Evolutionary conservation across 2,329 filamentous ascomycete genomes (phyloP).

Genomic region (Beauveria sp.): DNA sequence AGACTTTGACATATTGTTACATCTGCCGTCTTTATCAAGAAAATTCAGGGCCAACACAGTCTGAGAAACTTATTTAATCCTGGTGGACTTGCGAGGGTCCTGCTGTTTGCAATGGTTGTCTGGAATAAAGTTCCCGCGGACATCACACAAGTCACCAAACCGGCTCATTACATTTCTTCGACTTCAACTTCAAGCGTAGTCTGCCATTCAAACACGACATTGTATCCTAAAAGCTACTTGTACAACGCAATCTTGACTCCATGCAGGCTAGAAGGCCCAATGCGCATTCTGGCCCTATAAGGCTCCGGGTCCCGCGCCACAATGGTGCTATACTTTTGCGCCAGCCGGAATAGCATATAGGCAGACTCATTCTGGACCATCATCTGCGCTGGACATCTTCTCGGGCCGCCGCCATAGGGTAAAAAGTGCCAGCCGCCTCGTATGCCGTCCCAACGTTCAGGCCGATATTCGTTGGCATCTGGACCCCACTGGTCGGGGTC

Average conservation of each 20-base stretch:
- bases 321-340: constrained; percentile 18
- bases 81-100: too few relatives aligned
- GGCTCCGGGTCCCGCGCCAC: constrained; percentile 4
- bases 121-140: too few relatives aligned
- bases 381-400: constrained; percentile 20
- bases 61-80: too few relatives aligned
- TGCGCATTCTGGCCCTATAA: neutral
- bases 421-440: constrained; percentile 19
- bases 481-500: constrained; percentile 29
- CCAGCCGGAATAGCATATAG: constrained; percentile 14
- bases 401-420: constrained; percentile 19
- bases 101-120: too few relatives aligned
- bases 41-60: too few relatives aligned
- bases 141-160: too few relatives aligned
- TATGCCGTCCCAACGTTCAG: constrained; percentile 29
- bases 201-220: too few relatives aligned
- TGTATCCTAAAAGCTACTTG: neutral
- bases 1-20: too few relatives aligned
- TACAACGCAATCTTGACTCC: constrained; percentile 9
- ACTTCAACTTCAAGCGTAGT: too few relatives aligned
- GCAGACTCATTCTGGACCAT: constrained; percentile 18
- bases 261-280: neutral
- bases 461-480: constrained; percentile 31
- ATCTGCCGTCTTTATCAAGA: too few relatives aligned
- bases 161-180: too few relatives aligned